Conservation (phyloP, 2,329 filamentous ascomycete species). For the Xylogone sp. region DNA sequence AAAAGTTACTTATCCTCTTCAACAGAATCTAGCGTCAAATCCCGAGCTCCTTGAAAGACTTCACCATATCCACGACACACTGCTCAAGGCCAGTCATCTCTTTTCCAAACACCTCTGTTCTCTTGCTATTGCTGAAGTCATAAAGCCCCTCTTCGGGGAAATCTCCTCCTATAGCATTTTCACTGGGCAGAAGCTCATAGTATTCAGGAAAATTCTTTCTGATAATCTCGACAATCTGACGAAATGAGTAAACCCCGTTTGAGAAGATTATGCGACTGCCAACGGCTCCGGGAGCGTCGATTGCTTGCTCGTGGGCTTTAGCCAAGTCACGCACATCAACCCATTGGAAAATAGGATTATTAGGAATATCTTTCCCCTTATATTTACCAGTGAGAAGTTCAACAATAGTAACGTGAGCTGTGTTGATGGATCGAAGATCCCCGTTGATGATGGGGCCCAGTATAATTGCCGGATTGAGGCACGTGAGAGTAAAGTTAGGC, state of each 20-base stretch:
- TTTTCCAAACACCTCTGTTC: constrained; percentile 51
- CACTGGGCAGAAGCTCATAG: constrained; percentile 39
- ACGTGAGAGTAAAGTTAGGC: constrained; percentile 53
- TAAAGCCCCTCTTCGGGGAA: too few species aligned
- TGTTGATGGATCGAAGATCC: background rate
- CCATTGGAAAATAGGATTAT: constrained; percentile 40
- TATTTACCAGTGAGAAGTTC: constrained; percentile 23
- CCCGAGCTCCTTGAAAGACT: constrained; percentile 7
- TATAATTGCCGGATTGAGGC: constrained; percentile 56
- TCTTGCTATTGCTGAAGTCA: constrained; percentile 44
- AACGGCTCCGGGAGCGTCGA: constrained; percentile 50
- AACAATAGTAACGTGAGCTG: background rate
- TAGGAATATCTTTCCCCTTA: constrained; percentile 44
- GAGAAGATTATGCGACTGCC: constrained; percentile 59
- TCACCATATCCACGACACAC: constrained; percentile 53
- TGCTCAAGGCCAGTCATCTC: constrained; percentile 52
- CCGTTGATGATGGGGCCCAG: constrained; percentile 47
- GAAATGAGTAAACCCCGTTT: constrained; percentile 53
- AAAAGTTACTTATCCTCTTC: too few species aligned
- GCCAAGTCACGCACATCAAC: constrained; percentile 58
- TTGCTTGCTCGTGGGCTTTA: constrained; percentile 53
- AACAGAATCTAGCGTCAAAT: too few species aligned
- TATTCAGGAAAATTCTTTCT: constrained; percentile 48
- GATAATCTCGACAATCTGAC: constrained; percentile 50
- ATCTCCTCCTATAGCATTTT: constrained; percentile 23